phyloP scores from a whole-genome alignment of 2,329 filamentous ascomycete genomes.

The Cercospora canescens region DNA sequence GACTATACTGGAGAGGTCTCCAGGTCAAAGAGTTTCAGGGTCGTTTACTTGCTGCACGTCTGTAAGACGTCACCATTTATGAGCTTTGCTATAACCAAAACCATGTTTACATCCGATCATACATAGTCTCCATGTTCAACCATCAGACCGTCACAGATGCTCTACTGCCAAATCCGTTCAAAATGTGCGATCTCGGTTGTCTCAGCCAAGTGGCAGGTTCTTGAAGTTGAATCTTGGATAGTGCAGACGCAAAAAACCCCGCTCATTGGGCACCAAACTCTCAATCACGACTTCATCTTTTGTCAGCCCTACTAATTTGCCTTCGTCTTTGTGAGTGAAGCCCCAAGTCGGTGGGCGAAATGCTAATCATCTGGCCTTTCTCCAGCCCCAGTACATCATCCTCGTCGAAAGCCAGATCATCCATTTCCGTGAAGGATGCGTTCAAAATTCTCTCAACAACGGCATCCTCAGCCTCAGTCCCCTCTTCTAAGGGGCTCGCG shows the following conservation, averaged over 20 bases:
- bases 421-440: slow-evolving; percentile 3
- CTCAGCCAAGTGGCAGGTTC: slow-evolving; percentile 6
- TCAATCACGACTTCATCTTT: slow-evolving; percentile 23
- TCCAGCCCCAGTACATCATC: slow-evolving; percentile 17
- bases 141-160: no score
- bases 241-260: slow-evolving; percentile 20
- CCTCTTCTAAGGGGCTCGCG: slow-evolving; percentile 14
- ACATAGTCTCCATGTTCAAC: no score
- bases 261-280: slow-evolving; percentile 7
- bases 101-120: no score
- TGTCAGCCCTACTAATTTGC: slow-evolving; percentile 15
- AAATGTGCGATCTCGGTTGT: no score
- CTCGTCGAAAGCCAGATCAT: slow-evolving; percentile 9
- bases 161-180: no score
- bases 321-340: slow-evolving; percentile 22
- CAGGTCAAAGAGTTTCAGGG: neutral
- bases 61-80: slow-evolving; percentile 6
- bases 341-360: slow-evolving; percentile 24
- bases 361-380: slow-evolving; percentile 15
- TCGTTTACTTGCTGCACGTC: neutral
- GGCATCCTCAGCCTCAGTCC: slow-evolving; percentile 14
- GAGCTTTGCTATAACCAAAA: neutral
- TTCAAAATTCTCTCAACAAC: slow-evolving; percentile 19
- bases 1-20: neutral
- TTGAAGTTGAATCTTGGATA: slow-evolving; percentile 27